Evolutionary conservation across 2,329 filamentous ascomycete species (phyloP), one percentile per base, ranked within the genome.

Genomic region (Shiraia bambusicola): DNA sequence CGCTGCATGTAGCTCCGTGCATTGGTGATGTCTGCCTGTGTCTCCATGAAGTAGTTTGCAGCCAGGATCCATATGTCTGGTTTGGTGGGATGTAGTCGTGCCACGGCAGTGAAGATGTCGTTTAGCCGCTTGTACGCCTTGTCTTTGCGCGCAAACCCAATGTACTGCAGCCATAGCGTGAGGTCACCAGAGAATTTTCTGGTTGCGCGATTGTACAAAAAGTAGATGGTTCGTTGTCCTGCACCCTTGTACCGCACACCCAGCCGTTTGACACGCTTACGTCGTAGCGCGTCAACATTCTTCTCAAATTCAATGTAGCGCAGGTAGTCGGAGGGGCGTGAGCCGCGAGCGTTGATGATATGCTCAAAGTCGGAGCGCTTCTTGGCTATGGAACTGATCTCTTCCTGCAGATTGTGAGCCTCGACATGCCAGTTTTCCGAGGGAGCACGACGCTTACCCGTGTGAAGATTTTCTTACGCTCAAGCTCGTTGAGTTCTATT

Each of bases 341-440:
- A 64, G 34, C 90, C 88, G 16, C 89, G 84, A 3, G 88, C 84
- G 48, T 95, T 87, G 54, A 97, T 81, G 43, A 84, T 86, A 72
- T 96, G 92, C 69, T 98, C 93, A 66, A 91, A 94, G 58, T 94
- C 87, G 62, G 89, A 95, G 57, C 93, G 84, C 69, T 93, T 95
- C 64, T 85, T 84, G 37, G 94, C 86, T 52, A 98, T 90, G 32
- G 86, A 85, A 49, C 82, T 81, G 65, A 98, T 95, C 52, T 98
- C 92, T 54, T 94, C 87, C 83, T 93, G 31, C 28, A 10, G 31
- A 15, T 6, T 14, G 34, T 55, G 39, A 52, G 52, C 31, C 28
- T 22, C 19, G 22, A 14, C n/a, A 17, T 31, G 34, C 16, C 11
- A 6, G 31, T 28, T 32, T 38, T n/a, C 33, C 19, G 36, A 34